Evolutionary conservation across 495 filamentous ascomycete species (phyloP), one percentile per base, ranked within the genome.

Genomic region (Penicillium pulvis): DNA sequence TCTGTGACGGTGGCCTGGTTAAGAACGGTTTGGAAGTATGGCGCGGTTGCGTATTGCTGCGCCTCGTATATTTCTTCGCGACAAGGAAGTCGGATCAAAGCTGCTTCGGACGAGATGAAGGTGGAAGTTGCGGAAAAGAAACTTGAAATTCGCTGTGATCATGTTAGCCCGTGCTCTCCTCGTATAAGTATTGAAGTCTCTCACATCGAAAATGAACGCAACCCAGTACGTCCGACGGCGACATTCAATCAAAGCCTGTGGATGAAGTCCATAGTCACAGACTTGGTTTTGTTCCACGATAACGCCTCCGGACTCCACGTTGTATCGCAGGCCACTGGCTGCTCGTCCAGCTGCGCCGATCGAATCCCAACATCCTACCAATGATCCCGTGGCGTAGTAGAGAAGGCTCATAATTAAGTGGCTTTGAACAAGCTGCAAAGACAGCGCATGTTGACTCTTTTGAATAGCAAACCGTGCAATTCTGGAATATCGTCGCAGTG

Each of bases 141-240:
- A 30, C 81, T 83, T 33, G 79, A 84, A 28, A 86, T 75, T 30
- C 86, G 81, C 76, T 85, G 59, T 11, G 36, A 14, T 26, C 17
- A 14, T 31, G 56, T 64, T 28, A 62, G 57, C 44, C 39, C 39
- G 12, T 68, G 11, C 17, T 39, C 3, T 47, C 36, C 28, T 23
- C 52, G 52, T 48, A 20, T 66, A 23, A 36, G 9, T 54, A 39
- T 10, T 17, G 45, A 45, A 23, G 11, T 30, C 6, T 7, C 80
- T 77, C 65, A 83, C 81, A 62, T 90, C 86, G 62, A 85, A 73
- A 52, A 88, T 55, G 58, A 83, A 89, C 31, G 80, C 77, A 14
- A 83, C 80, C 87, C 87, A 90, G 65, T 89, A 89, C 0, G 85
- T 88, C 49, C 87, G 74, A 35, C 86, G 78, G 43, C 84, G 79